Conservation (phyloP, 495 filamentous ascomycete genomes). For the Clohesyomyces aquaticus region DNA sequence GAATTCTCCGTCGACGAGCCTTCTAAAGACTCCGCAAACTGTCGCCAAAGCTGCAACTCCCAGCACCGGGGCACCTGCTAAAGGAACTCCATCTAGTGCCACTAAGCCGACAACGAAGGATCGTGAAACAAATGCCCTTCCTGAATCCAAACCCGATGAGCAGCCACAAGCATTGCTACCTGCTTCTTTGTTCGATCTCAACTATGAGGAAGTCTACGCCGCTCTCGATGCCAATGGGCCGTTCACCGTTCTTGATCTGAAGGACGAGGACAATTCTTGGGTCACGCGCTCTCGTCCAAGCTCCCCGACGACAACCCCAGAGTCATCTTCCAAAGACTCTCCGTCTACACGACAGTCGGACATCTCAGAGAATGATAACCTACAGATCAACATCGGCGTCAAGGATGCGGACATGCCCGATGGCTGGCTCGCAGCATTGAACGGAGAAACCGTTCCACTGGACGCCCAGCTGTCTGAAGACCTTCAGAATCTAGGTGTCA, state of each 20-base stretch:
- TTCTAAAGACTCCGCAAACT: constrained; percentile 39
- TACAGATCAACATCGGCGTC: constrained; percentile 29
- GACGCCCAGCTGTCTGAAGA: constrained; percentile 32
- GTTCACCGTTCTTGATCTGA: constrained; percentile 28
- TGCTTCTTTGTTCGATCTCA: constrained; percentile 21
- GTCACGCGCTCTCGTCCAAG: constrained; percentile 20
- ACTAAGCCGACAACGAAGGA: constrained; percentile 23
- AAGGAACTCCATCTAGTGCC: constrained; percentile 27
- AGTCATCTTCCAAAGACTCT: constrained; percentile 34
- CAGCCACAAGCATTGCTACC: constrained; percentile 15
- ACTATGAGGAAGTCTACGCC: constrained; percentile 24
- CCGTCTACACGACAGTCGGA: constrained; percentile 32
- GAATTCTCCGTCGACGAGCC: constrained; percentile 31
- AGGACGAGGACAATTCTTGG: constrained; percentile 38
- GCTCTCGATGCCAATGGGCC: constrained; percentile 23
- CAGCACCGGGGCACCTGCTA: constrained; percentile 27
- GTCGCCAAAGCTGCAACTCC: constrained; percentile 37
- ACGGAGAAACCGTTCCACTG: constrained; percentile 19
- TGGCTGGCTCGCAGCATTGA: constrained; percentile 21
- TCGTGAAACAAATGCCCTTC: constrained; percentile 6
- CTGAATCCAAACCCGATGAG: constrained; percentile 7
- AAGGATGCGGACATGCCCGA: constrained; percentile 27
- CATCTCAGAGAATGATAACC: constrained; percentile 40
- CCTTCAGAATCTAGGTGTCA: constrained; percentile 16
- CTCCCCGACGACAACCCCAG: constrained; percentile 30